These are phyloP conservation scores for Piper longum DNA, from an alignment of 164 flowering plant species.

Conservation along the genomic window DNA sequence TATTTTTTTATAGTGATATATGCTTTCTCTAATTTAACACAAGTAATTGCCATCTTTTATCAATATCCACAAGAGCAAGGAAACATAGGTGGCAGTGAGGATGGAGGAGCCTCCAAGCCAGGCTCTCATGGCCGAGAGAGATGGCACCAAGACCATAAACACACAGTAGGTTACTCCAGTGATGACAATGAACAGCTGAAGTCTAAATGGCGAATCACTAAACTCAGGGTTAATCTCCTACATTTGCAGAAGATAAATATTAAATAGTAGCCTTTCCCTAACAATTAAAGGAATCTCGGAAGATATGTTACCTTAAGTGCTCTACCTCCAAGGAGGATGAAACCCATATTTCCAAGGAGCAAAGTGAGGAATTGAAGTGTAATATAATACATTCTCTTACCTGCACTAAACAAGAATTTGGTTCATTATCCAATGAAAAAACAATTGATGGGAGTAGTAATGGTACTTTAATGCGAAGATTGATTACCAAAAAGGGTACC, in stretches of 20 bases:
- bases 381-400: conserved; percentile 31
- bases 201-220: conserved; percentile 25
- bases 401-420: conserved; percentile 11
- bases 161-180: conserved; percentile 32
- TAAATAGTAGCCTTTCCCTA: background rate
- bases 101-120: conserved; percentile 30
- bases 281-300: background rate
- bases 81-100: conserved; percentile 23
- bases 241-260: background rate
- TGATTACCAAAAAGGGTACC: conserved; percentile 39
- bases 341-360: conserved; percentile 43
- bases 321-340: conserved; percentile 43
- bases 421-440: too few species aligned
- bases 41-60: conserved; percentile 22
- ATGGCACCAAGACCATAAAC: conserved; percentile 36
- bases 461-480: background rate
- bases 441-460: background rate
- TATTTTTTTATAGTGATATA: background rate
- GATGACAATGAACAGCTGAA: conserved; percentile 31
- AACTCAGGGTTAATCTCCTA: conserved; percentile 33
- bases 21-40: background rate
- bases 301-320: conserved; percentile 33
- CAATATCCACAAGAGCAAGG: conserved; percentile 15
- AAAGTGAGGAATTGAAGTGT: conserved; percentile 34
- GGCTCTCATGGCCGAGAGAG: conserved; percentile 39